Conservation (phyloP, 176 grass and related monocot genomes). For the Bonia amplexicaulis region DNA sequence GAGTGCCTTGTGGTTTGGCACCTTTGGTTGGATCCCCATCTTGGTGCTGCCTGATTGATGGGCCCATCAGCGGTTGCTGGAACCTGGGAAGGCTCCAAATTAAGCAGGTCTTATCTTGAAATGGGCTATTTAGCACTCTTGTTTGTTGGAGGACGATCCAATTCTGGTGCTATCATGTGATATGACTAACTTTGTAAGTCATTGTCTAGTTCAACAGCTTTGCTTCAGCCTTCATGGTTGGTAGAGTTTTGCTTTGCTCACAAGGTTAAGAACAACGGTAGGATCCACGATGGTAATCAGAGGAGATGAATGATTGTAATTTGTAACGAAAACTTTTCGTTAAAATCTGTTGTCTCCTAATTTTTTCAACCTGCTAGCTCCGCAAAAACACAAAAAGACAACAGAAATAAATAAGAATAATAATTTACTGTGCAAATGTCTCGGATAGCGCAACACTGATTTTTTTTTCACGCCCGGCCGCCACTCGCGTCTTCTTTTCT, state of each 20-base stretch:
- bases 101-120: slow-evolving; percentile 21
- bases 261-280: slow-evolving; percentile 1
- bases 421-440: too few species aligned
- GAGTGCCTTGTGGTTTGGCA: slow-evolving; percentile 20
- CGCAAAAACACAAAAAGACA: too few species aligned
- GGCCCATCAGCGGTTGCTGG: slow-evolving; percentile 32
- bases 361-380: too few species aligned
- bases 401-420: too few species aligned
- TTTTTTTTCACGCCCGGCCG: too few species aligned
- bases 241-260: slow-evolving; percentile 7
- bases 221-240: slow-evolving; percentile 5
- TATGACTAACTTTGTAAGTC: slow-evolving; percentile 5
- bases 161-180: slow-evolving; percentile 23
- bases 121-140: slow-evolving; percentile 17
- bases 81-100: slow-evolving; percentile 25
- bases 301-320: too few species aligned
- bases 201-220: not conserved
- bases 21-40: slow-evolving; percentile 36
- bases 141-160: slow-evolving; percentile 23
- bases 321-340: too few species aligned
- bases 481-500: too few species aligned
- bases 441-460: too few species aligned
- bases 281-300: too few species aligned
- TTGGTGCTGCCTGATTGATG: slow-evolving; percentile 27
- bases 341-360: too few species aligned